A percentile compares a stretch with the other conserved stretches of the same genome.
phyloP scores from a whole-genome alignment of 345 rosid genomes.

The Brassica cretica region DNA sequence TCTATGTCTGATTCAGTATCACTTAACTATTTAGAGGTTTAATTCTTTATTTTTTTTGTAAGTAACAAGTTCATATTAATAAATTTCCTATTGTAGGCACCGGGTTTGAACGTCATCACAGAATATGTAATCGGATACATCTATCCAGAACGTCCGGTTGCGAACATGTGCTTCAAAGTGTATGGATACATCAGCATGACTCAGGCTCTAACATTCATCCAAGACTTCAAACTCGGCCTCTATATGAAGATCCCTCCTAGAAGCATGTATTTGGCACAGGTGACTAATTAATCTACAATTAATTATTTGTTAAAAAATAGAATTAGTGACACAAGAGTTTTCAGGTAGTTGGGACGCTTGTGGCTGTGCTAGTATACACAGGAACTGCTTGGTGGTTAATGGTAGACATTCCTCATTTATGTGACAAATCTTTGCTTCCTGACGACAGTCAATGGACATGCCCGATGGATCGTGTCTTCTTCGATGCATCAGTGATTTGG shows the following conservation, averaged over 20 bases:
- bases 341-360: constrained; percentile 67
- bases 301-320: background rate
- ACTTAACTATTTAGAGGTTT: background rate
- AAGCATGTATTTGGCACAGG: constrained; percentile 71
- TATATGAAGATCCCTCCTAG: constrained; percentile 94
- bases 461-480: constrained; percentile 67
- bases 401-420: constrained; percentile 66
- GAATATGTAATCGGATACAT: constrained; percentile 77
- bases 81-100: constrained; percentile 31
- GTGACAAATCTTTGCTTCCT: constrained; percentile 55
- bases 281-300: background rate
- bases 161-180: constrained; percentile 91
- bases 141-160: constrained; percentile 81
- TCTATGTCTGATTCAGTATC: background rate
- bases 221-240: constrained; percentile 84
- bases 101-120: constrained; percentile 76
- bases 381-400: constrained; percentile 87
- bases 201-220: constrained; percentile 68
- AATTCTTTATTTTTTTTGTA: background rate
- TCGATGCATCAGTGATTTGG: constrained; percentile 81
- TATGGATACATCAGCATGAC: constrained; percentile 84
- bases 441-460: constrained; percentile 74
- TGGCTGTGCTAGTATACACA: constrained; percentile 55
- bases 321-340: background rate
- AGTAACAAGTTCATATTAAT: background rate